phyloP scores from a whole-genome alignment of 148 eudicot genomes.

The Nepenthes mirabilis region DNA sequence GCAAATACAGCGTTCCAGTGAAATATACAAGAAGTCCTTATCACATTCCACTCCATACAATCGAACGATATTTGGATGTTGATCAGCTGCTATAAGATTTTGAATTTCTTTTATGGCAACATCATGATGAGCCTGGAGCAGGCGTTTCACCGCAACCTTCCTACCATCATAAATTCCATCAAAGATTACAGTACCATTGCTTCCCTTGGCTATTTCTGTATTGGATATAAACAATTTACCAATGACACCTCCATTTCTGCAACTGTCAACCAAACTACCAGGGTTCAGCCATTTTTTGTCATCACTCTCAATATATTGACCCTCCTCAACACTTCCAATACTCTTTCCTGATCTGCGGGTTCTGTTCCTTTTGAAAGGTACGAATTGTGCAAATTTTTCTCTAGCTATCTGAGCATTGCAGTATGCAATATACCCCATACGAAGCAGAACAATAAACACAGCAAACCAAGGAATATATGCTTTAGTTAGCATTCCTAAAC shows the following conservation, averaged over 20 bases:
- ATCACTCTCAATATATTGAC: conserved; percentile 12
- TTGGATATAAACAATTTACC: conserved; percentile 57
- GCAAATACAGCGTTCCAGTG: conserved; percentile 78
- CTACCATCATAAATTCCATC: conserved; percentile 90
- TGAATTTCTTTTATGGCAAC: conserved; percentile 87
- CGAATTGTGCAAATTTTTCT: conserved; percentile 12
- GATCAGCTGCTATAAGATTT: conserved; percentile 84
- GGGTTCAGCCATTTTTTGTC: conserved; percentile 23
- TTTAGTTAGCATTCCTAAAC: conserved; percentile 9
- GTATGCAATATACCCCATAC: conserved; percentile 19
- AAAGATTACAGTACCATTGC: conserved; percentile 88
- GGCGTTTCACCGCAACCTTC: conserved; percentile 84
- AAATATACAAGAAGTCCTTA: conserved; percentile 72
- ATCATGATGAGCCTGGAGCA: conserved; percentile 82
- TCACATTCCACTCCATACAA: conserved; percentile 90
- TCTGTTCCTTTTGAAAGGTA: conserved; percentile 45
- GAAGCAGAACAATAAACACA: conserved; percentile 17
- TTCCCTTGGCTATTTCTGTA: conserved; percentile 84
- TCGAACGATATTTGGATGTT: conserved; percentile 78
- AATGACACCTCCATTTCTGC: conserved; percentile 37
- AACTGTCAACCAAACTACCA: conserved; percentile 23
- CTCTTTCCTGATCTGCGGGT: conserved; percentile 45
- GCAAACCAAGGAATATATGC: conserved; percentile 15
- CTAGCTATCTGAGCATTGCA: conserved; percentile 8
- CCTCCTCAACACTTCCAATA: conserved; percentile 15